Base-by-base conservation (phyloP, 1,139 yeast species). In the Neolecta irregularis region DNA sequence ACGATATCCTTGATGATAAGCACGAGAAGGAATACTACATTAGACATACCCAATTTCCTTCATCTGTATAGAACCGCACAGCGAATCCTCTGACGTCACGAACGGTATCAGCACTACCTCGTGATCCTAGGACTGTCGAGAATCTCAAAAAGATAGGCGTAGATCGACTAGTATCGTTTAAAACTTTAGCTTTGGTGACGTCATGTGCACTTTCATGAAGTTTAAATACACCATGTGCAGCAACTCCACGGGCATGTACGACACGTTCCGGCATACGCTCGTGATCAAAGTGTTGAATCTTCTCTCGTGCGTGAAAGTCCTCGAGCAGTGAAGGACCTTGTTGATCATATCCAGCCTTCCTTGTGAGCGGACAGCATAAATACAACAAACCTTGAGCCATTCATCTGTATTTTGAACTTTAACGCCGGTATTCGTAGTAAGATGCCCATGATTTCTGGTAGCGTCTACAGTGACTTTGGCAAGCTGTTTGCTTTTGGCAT, bases 181-280 rank as follows among this genome's bases (percentile, higher is more conserved):
- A 60, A 47, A 65, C 64, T 29, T 60, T 59, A 19, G 72, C 67
- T 12, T 60, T 61, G 37, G 69, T 64, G 24, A 68, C 46, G 43
- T 68, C 73, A 3, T 67, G 53, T 39, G 67, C 59, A 36, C 67
- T 69, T 44, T 68, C 71, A 15, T 73, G 67, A 38, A 66, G 67
- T 47, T 67, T 72, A 48, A 69, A 69, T 48, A 60, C 60, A 24
- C 74, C 74, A 48, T 62, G 69, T 5, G 72, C 74, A 45, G 74
- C 75, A 20, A 72, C 65, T 37, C 75, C 75, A 48, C 68, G 69
- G 26, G 75, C 74, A 46, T 69, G 75, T 8, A 70, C 74, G 30
- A 69, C 72, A 50, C 74, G 56, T 53, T 69, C 74, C 7, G 74
- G 74, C 37, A 68, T 64, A 47, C 74, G 57, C 19, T 33, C 40